A percentile compares a stretch with the other conserved stretches of the same genome.
phyloP scores from a whole-genome alignment of 768 basidiomycete genomes.

The Boletus edulis region DNA sequence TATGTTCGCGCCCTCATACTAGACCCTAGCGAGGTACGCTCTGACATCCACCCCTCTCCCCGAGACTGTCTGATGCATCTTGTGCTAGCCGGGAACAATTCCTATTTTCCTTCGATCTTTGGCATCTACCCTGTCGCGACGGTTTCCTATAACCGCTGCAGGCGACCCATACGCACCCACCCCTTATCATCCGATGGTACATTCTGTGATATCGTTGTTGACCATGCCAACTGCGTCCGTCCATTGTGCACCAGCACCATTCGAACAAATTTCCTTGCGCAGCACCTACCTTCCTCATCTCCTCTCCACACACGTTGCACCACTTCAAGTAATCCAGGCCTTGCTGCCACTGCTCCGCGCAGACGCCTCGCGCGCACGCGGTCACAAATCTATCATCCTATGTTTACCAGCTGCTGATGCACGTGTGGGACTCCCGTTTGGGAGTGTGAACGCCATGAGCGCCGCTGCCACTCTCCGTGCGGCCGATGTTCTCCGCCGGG shows the following conservation, averaged over 20 bases:
- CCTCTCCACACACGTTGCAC: slow-evolving; percentile 70
- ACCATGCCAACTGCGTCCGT: slow-evolving; percentile 46
- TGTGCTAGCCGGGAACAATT: slow-evolving; percentile 61
- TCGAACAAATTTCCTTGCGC: slow-evolving; percentile 67
- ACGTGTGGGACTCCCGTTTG: slow-evolving; percentile 71
- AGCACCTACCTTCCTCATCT: slow-evolving; percentile 69
- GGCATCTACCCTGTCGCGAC: slow-evolving; percentile 73
- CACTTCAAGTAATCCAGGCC: slow-evolving; percentile 73
- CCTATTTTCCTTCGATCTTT: slow-evolving; percentile 79
- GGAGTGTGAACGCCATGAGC: slow-evolving; percentile 67
- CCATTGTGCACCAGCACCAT: slow-evolving; percentile 48
- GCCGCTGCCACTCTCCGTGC: slow-evolving; percentile 71
- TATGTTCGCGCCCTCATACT: slow-evolving; percentile 80
- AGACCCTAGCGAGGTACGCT: slow-evolving; percentile 69
- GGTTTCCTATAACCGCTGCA: slow-evolving; percentile 73
- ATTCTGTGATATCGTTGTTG: slow-evolving; percentile 76
- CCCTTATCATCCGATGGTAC: slow-evolving; percentile 64
- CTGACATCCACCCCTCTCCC: not conserved
- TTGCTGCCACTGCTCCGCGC: slow-evolving; percentile 75
- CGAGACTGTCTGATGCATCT: slow-evolving; percentile 4
- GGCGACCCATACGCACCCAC: slow-evolving; percentile 81
- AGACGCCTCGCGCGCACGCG: slow-evolving; percentile 52
- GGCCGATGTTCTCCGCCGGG: slow-evolving; percentile 70
- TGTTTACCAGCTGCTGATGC: slow-evolving; percentile 74
- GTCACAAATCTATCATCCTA: slow-evolving; percentile 52